Base-by-base conservation (phyloP, 768 basidiomycete species). In the Boletus reticulatus region DNA sequence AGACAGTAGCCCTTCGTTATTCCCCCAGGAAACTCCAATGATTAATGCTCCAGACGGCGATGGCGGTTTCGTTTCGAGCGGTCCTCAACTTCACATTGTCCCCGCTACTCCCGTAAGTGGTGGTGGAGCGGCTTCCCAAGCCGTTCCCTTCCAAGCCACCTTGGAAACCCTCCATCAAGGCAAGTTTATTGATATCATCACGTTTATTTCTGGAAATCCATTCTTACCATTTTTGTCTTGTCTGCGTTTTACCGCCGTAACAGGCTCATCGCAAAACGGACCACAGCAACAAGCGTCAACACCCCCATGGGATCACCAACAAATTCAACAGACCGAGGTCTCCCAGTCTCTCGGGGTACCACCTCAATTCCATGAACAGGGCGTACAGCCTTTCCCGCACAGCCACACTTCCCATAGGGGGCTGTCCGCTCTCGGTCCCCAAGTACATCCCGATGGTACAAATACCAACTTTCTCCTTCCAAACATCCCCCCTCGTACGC, bases 101-200 rank as follows among this genome's bases (percentile, higher is more conserved):
- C 91, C 91, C 41, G 88, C 90, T 20, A 93, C 91, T 4, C 91
- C 91, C 9, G 78, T 93, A 52, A 82, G 80, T 56, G 85, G 84
- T 43, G 84, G 82, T 20, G 84, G 74, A 36, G 78, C 74, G 27
- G 73, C 73, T 37, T 71, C 73, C 11, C 76, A 78, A 55, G 67
- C 74, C 38, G 78, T 74, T 37, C 77, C 80, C 39, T 87, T 85
- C 75, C 80, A 80, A 60, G 73, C 75, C 36, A 74, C 77, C 46
- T 68, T 80, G 60, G 69, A 78, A 57, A 77, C 78, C 17, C 73
- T 86, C 48, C 75, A 77, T 60, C 81, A 82, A 74, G 80, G 83
- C 83, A 57, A 69, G 80, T 78, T 55, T 43, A 50, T 62, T 73
- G 62, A 65, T 68, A 57, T 64, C 59, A 62, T 62, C 64, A 62